Evolutionary conservation across 768 basidiomycete genomes (phyloP).

Genomic region (Mycena crocata): DNA sequence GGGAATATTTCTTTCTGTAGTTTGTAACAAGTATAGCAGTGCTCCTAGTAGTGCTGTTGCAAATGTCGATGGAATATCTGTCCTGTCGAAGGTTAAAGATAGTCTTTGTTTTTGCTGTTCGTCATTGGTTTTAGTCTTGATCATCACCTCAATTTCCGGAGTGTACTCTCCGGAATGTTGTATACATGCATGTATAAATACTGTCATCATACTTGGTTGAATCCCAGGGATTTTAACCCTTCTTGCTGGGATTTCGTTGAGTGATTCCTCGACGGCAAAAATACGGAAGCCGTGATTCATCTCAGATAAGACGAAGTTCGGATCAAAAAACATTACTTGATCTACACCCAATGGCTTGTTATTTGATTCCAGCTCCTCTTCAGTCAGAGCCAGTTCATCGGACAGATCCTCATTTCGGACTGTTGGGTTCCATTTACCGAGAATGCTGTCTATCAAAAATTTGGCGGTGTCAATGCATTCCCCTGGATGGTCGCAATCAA

Average conservation of each 20-base stretch:
- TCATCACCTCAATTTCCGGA: not conserved
- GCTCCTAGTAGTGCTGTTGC: not conserved
- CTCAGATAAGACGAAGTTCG: not conserved
- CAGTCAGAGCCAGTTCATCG: slow-evolving; percentile 3
- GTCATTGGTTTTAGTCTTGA: not conserved
- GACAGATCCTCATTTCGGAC: not conserved
- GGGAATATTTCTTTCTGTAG: not conserved
- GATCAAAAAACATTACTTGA: not conserved
- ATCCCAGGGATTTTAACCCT: not conserved
- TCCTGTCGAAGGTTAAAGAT: not conserved
- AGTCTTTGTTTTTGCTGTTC: not conserved
- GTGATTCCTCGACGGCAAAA: slow-evolving; percentile 1
- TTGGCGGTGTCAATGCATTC: slow-evolving; percentile 5
- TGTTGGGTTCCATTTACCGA: not conserved
- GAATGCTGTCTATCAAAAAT: not conserved
- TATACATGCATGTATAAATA: not conserved
- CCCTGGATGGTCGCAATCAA: not conserved
- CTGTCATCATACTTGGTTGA: not conserved
- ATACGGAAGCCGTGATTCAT: not conserved
- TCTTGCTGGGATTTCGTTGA: not conserved
- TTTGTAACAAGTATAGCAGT: not conserved
- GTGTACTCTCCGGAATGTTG: not conserved
- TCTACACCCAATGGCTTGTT: not conserved
- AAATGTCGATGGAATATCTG: no score
- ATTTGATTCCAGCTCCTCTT: not conserved